Base-by-base conservation (phyloP, 192 early-diverging fungal species). In the Mortierella hygrophila region DNA sequence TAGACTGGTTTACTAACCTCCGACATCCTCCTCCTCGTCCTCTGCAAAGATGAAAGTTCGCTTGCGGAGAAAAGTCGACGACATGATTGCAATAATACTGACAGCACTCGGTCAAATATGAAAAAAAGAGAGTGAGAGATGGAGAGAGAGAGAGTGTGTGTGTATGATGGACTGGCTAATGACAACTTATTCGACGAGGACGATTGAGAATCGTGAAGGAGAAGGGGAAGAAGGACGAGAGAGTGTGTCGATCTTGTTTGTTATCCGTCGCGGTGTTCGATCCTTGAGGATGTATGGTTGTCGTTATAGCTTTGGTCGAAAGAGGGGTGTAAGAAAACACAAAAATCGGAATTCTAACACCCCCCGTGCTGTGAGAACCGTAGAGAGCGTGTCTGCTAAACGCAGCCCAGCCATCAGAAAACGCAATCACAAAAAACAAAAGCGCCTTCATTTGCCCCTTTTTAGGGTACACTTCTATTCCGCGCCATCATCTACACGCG, bases 21-120 rank as follows among this genome's bases (percentile, higher is more conserved):
- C n/a, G 29, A 21, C 11, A 46, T 75, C 40, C 18, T 81, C 74
- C 18, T 49, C 71, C 38, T 75, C 80, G 16, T 81, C 74, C 20
- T 81, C 80, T 20, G 80, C 75, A 38, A 75, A 81, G 37, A 70
- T 65, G 35, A 81, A 42, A 49, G 80, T 74, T 57, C 80, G 80
- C 74, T 81, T 81, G 68, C 80, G 73, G 15, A 81, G 73, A 71
- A 76, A 75, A n/a, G 68, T 71, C 42, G 57, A 74, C 21, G 80
- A 70, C 80, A 81, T 81, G 69, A 71, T 68, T 77, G 38, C 9
- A 35, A 35, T n/a, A 37, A 60, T 47, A 38, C 38, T 37, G 55
- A 40, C 52, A 52, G 21, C 49, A 37, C 49, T 52, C 54, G 40
- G 55, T n/a, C n/a, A 38, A 40, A 38, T 63, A 6, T 16, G 35